phyloP scores from a whole-genome alignment of 208 protist species.

The Acanthamoeba healyi region DNA sequence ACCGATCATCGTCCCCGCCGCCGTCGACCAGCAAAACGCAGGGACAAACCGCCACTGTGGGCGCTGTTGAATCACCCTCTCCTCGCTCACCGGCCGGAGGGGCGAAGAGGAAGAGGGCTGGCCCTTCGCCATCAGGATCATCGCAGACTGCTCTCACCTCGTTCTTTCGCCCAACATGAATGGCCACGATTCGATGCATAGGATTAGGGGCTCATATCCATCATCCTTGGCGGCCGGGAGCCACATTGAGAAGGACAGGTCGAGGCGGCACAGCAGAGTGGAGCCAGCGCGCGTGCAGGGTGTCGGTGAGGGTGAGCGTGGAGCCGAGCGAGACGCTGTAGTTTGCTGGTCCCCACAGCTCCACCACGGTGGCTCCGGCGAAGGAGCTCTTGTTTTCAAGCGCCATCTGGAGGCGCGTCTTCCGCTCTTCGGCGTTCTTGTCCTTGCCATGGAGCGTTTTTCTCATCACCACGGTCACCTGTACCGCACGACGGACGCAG shows the following conservation, averaged over 20 bases:
- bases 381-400: neutral
- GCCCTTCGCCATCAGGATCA: too few relatives aligned
- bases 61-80: too few relatives aligned
- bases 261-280: neutral
- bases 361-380: neutral
- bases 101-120: too few relatives aligned
- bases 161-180: too few relatives aligned
- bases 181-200: too few relatives aligned
- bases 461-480: neutral
- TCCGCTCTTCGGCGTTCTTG: neutral
- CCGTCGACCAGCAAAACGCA: too few relatives aligned
- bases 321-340: neutral
- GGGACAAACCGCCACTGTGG: too few relatives aligned
- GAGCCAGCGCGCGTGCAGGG: slow-evolving; percentile 11
- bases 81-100: too few relatives aligned
- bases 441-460: neutral
- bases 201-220: too few relatives aligned
- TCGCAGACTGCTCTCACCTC: too few relatives aligned
- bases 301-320: slow-evolving; percentile 40
- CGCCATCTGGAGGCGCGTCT: neutral
- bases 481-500: neutral
- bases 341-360: slow-evolving; percentile 16
- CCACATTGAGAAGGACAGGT: neutral
- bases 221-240: neutral
- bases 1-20: too few relatives aligned